Conservation (phyloP, 139 green algal genomes). For the Coelastrella sp. region DNA sequence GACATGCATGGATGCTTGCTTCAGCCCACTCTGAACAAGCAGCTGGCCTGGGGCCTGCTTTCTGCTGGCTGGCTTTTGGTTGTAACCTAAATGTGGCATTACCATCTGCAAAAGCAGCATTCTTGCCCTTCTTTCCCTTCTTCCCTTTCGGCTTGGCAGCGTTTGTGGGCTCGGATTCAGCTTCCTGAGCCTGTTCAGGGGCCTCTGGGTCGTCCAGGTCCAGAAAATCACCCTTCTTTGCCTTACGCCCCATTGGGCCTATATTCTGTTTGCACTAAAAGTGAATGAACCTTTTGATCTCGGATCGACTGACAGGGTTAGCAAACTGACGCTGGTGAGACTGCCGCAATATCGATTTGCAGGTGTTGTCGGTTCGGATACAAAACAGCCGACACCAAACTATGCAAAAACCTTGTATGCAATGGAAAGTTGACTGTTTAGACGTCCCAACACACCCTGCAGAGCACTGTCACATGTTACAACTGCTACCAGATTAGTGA, state of each 20-base stretch:
- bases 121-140: constrained; percentile 46
- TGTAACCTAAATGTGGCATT: too few relatives aligned
- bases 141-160: constrained; percentile 32
- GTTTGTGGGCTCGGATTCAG: constrained; percentile 33
- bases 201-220: constrained; percentile 49
- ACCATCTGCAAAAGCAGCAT: constrained; percentile 12
- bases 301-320: background rate
- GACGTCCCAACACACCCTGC: too few relatives aligned
- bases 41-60: background rate
- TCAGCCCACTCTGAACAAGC: background rate
- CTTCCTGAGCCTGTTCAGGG: constrained; percentile 32
- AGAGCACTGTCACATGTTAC: background rate
- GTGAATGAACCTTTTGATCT: too few relatives aligned
- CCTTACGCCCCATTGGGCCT: constrained; percentile 49
- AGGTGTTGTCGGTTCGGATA: too few relatives aligned
- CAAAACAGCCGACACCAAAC: too few relatives aligned
- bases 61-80: background rate
- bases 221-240: constrained; percentile 55
- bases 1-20: too few relatives aligned
- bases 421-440: too few relatives aligned
- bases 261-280: too few relatives aligned
- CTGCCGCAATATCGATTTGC: background rate
- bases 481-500: background rate
- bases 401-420: too few relatives aligned
- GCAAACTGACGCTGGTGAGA: background rate